Base-by-base conservation (phyloP, 1,284 basidiomycete species). In the Gastroboletus turbinatus region DNA sequence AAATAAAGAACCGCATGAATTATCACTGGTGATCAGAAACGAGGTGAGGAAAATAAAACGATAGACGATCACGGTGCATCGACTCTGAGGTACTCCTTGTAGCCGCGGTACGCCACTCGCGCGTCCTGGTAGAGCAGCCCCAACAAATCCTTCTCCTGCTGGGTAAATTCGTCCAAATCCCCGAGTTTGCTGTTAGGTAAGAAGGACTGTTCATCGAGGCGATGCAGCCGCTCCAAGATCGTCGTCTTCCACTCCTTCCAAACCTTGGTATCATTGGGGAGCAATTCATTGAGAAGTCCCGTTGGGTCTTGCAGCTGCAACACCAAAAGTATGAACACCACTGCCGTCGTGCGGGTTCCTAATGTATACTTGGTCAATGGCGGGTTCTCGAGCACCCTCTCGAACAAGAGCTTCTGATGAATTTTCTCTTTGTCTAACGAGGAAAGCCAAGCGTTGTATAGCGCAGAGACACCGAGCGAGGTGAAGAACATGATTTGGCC, bases 401-500 rank as follows among this genome's bases (percentile, higher is more conserved):
- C 39, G 27, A 62, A 39, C 19, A 71, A 25, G 30, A 72, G 36
- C 16, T 59, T 50, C 10, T 52, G 55, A n/a, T 61, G 63, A 9
- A 69, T 55, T 29, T 59, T 50, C 7, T 63, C 64, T 33, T 62
- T 63, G 40, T 66, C 63, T 29, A 61, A 30, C 6, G 65, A 62
- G 7, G 65, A 64, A 5, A 69, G 32, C 52, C 54, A 50, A 1
- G 52, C 25, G 27, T 64, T 71, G 50, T 69, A 67, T 0, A 54
- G 29, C 50, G 61, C 65, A 8, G 69, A 73, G n/a, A 63, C 53
- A 5, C 56, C 62, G 1, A 72, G 53, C 14, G 68, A 69, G 2
- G 35, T 1, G 8, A 70, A 46, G 52, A 70, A 72, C 61, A 70
- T 61, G 27, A 61, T 32, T 43, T 70, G 68, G 1, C 70, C 68